Conservation (phyloP, 805 yeast species). For the Candida insectorum region DNA sequence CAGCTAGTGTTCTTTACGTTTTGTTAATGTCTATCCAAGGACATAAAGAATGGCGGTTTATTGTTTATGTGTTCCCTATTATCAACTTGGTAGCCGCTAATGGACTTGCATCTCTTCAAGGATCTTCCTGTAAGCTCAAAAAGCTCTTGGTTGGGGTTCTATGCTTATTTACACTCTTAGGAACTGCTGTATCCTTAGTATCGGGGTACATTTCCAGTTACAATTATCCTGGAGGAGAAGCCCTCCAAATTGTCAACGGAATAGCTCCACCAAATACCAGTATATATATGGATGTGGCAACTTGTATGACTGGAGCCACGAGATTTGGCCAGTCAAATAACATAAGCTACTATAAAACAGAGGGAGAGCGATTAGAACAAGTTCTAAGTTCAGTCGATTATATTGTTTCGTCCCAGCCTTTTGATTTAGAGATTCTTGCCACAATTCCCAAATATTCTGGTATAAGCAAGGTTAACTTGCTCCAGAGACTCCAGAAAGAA, state of each 20-base stretch:
- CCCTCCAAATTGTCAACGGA: slow-evolving; percentile 53
- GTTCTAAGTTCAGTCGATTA: too few relatives aligned
- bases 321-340: slow-evolving; percentile 63
- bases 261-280: slow-evolving; percentile 19
- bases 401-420: too few relatives aligned
- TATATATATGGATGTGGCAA: slow-evolving; percentile 74
- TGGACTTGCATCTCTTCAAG: slow-evolving; percentile 39
- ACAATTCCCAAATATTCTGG: slow-evolving; percentile 19
- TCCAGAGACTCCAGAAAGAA: too few relatives aligned
- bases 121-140: slow-evolving; percentile 1
- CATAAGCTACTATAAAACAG: slow-evolving; percentile 72
- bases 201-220: slow-evolving; percentile 50
- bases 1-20: slow-evolving; percentile 56
- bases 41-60: slow-evolving; percentile 94
- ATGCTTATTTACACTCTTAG: slow-evolving; percentile 24
- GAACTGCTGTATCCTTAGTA: slow-evolving; percentile 38
- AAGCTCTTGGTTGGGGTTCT: slow-evolving; percentile 13
- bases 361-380: too few relatives aligned
- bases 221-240: slow-evolving; percentile 90
- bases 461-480: too few relatives aligned
- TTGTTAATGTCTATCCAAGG: slow-evolving; percentile 72
- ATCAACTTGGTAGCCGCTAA: slow-evolving; percentile 62
- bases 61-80: slow-evolving; percentile 71
- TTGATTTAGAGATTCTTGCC: slow-evolving; percentile 21
- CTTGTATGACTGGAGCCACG: slow-evolving; percentile 87